Conservation (phyloP, 371 early-diverging fungal genomes). For the Syncephalis plumigaleata region DNA sequence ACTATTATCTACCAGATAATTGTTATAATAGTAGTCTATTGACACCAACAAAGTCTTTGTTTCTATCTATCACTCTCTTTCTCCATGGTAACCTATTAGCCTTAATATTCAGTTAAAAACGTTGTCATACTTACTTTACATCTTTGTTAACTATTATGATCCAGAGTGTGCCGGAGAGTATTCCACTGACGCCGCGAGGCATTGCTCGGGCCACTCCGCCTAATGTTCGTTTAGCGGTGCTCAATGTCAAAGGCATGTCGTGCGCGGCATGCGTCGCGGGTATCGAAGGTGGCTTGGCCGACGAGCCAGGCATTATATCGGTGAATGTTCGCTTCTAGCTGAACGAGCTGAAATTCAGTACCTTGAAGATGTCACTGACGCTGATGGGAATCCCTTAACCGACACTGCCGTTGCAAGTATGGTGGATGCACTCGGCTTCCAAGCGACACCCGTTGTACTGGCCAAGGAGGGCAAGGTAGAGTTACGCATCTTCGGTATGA, state of each 20-base stretch:
- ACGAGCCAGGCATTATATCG: slow-evolving; percentile 22
- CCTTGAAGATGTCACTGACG: slow-evolving; percentile 18
- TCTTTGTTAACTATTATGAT: too few relatives aligned
- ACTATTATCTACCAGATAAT: too few relatives aligned
- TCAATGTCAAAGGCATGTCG: slow-evolving; percentile 57
- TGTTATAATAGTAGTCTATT: too few relatives aligned
- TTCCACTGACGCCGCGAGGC: too few relatives aligned
- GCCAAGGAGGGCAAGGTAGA: slow-evolving; percentile 18
- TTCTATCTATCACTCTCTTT: too few relatives aligned
- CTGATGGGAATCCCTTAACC: slow-evolving; percentile 3
- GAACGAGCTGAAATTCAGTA: slow-evolving; percentile 65
- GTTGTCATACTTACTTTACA: too few relatives aligned
- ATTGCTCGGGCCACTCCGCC: too few relatives aligned
- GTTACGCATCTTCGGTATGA: slow-evolving; percentile 84
- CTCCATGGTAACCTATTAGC: too few relatives aligned
- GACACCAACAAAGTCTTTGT: too few relatives aligned
- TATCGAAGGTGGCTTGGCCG: slow-evolving; percentile 40
- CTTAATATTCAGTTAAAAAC: too few relatives aligned
- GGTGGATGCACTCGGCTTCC: slow-evolving; percentile 72
- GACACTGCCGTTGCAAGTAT: slow-evolving; percentile 27
- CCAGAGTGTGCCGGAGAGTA: too few relatives aligned
- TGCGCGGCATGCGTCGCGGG: slow-evolving; percentile 70
- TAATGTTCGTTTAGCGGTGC: too few relatives aligned
- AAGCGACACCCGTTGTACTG: slow-evolving; percentile 28
- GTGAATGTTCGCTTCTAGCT: slow-evolving; percentile 55